A percentile compares a stretch with the other conserved stretches of the same genome.
Evolutionary conservation across 2,329 filamentous ascomycete species (phyloP).

Genomic region (Fonsecaea multimorphosa): DNA sequence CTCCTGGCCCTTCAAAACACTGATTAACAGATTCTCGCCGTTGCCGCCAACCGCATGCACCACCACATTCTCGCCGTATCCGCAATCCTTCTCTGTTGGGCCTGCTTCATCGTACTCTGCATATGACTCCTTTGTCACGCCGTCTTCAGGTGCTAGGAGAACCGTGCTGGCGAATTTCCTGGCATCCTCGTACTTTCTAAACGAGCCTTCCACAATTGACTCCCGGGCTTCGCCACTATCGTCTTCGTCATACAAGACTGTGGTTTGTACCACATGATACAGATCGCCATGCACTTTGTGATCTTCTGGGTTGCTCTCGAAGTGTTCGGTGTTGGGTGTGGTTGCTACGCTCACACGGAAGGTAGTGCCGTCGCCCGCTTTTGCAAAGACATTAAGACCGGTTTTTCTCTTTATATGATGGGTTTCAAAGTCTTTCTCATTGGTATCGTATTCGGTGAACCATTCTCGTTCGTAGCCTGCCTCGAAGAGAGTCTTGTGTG

Average conservation of each 20-base stretch:
- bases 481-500: slow-evolving; percentile 42
- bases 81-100: slow-evolving; percentile 40
- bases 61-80: slow-evolving; percentile 44
- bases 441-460: slow-evolving; percentile 41
- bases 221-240: slow-evolving; percentile 37
- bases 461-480: slow-evolving; percentile 43
- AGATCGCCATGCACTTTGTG: slow-evolving; percentile 39
- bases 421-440: slow-evolving; percentile 30
- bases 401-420: slow-evolving; percentile 33
- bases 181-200: slow-evolving; percentile 40
- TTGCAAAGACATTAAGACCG: slow-evolving; percentile 40
- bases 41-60: slow-evolving; percentile 41
- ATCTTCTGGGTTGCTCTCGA: slow-evolving; percentile 34
- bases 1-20: slow-evolving; percentile 41
- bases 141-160: slow-evolving; percentile 36
- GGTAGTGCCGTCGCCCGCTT: slow-evolving; percentile 39
- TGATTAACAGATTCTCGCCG: slow-evolving; percentile 42
- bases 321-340: slow-evolving; percentile 34
- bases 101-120: slow-evolving; percentile 41
- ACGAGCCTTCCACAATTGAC: slow-evolving; percentile 40
- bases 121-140: slow-evolving; percentile 40
- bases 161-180: slow-evolving; percentile 38
- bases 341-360: slow-evolving; percentile 42
- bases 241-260: slow-evolving; percentile 38
- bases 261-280: slow-evolving; percentile 43